Base-by-base conservation (phyloP, 495 filamentous ascomycete species). In the Entonaema liquescens region DNA sequence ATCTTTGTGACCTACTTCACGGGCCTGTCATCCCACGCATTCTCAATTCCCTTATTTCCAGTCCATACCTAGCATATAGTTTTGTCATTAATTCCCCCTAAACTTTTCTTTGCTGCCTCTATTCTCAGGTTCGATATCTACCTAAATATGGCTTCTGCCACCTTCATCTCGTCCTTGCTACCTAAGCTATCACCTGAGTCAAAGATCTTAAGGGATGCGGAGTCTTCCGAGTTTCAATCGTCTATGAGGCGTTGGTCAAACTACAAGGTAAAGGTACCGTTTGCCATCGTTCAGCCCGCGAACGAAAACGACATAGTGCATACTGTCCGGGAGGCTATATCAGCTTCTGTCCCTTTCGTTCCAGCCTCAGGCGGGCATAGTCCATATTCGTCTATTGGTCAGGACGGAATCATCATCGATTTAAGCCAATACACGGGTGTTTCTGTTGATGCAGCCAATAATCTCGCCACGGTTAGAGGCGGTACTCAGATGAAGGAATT, bases 341-440 rank as follows among this genome's bases (percentile, higher is more conserved):
- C 6, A 19, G 38, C 38, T 19, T 65, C 62, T 21, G 66, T 79
- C 36, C 78, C 77, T n/a, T 78, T 80, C 54, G 77, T 80, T 17
- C n/a, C 77, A 2, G 72, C 53, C 44, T 66, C 67, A 5, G 79
- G 78, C 25, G 79, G 79, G 5, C 76, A 78, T 62, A 80, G 77
- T 67, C 21, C 52, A 13, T 81, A 78, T 77, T 81, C 79, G 2
- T 76, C 74, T 19, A 63, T 71, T 17, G 59, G 33, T 4, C 58
- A 73, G 35, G 62, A 67, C 15, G 79, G 79, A 31, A 62, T 79
- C 25, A 66, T 80, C n/a, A 70, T 83, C 58, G 79, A 83, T 56
- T 56, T 83, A 13, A 65, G 73, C 42, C 50, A 53, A 11, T 77
- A 65, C 62, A 76, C 71, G 44, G 47, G 59, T 19, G 60, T 80